Base-by-base conservation (phyloP, 495 filamentous ascomycete genomes). In the Lasiosphaeris hirsuta region DNA sequence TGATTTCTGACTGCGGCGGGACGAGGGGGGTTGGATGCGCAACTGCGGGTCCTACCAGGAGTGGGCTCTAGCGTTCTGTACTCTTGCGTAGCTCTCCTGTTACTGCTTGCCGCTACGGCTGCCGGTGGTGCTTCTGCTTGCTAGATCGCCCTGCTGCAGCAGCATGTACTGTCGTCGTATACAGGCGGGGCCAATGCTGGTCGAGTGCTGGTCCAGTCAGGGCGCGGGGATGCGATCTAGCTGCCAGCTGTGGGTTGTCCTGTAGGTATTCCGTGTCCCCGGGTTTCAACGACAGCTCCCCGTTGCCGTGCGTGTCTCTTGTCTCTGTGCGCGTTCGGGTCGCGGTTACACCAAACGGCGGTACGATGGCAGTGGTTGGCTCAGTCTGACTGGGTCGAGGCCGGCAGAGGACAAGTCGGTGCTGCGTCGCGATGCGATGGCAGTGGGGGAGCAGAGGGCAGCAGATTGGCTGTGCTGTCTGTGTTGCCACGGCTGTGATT, bases 261-360 rank as follows among this genome's bases (percentile, higher is more conserved):
- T 34, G 51, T 36, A 38, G 42, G 56, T 55, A 58, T 64, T 53
- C 63, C 54, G 64, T 66, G 58, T 58, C 37, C 53, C 66, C 60
- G 62, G 60, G 62, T 62, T 65, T 30, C 57, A 36, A 66, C 62
- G 33, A 60, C 51, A 53, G 46, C 18, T 40, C 34, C 33, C 56
- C 58, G 37, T 40, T 19, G 56, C 37, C 48, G 45, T 49, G 49
- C 51, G 56, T 50, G 61, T 65, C 52, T 64, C 59, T 63, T 30
- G 58, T 68, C 52, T 64, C 59, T 63, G 60, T 63, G 58, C 60
- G 40, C 57, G 59, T 45, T 61, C 33, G 62, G 58, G 54, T 63
- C 43, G 58, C 57, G 38, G 70, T 72, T 71, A 69, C 70, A 71
- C 70, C 64, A 62, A 51, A 58, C 46, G 48, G 56, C 61, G 61